phyloP scores from a whole-genome alignment of 108 stramenopile genomes.

The Mayamaea pseudoterrestris region DNA sequence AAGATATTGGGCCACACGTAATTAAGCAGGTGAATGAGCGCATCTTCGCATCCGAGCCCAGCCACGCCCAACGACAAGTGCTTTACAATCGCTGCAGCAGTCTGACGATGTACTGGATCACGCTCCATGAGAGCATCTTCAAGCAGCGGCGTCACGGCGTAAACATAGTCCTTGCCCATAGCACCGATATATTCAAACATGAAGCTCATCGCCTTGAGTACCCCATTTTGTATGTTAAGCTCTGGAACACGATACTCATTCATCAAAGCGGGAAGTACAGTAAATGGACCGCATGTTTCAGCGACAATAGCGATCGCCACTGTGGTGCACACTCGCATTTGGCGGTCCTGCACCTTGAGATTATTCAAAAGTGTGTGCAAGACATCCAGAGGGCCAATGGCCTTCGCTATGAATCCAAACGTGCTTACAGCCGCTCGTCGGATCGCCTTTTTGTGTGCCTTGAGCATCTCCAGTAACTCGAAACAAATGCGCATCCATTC shows the following conservation, averaged over 20 bases:
- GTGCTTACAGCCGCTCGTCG: constrained; percentile 96
- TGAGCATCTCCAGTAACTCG: constrained; percentile 96
- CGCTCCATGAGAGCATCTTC: constrained; percentile 99
- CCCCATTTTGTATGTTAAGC: constrained; percentile 99
- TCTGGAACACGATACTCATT: constrained; percentile 99
- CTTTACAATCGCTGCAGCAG: constrained; percentile 94
- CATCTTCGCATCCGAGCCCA: constrained; percentile 96
- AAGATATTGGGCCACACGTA: constrained; percentile 99
- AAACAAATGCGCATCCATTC: constrained; percentile 99
- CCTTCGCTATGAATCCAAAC: constrained; percentile 99
- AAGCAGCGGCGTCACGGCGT: constrained; percentile 91
- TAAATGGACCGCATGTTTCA: constrained; percentile 98
- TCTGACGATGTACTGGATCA: constrained; percentile 98
- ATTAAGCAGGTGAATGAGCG: constrained; percentile 91
- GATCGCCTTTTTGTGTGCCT: constrained; percentile 97
- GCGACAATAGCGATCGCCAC: constrained; percentile 99
- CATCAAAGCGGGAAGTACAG: constrained; percentile 97
- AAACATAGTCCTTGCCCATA: constrained; percentile 99
- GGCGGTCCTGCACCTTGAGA: constrained; percentile 96
- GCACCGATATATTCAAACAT: constrained; percentile 99
- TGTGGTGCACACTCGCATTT: constrained; percentile 98
- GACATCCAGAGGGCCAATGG: constrained; percentile 98
- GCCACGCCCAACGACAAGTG: constrained; percentile 94
- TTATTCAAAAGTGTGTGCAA: constrained; percentile 97
- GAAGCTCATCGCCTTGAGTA: constrained; percentile 96